These are phyloP conservation scores for Candida michaelii DNA, from an alignment of 805 yeast species.

Conservation along the genomic window DNA sequence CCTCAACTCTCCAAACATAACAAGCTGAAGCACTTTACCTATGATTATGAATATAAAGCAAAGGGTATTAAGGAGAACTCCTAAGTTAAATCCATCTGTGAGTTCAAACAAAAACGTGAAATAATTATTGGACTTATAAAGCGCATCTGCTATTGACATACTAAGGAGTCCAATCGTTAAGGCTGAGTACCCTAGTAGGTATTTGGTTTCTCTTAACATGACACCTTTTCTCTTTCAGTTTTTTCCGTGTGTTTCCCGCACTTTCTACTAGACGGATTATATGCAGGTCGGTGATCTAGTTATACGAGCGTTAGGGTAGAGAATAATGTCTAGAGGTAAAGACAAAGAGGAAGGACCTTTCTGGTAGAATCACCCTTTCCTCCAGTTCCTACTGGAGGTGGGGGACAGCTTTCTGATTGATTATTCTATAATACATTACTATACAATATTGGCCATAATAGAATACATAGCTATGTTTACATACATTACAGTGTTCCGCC, in stretches of 20 bases:
- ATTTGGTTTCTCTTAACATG: constrained; percentile 14
- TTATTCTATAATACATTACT: background rate
- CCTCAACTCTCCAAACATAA: constrained; percentile 74
- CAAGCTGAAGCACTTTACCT: constrained; percentile 45
- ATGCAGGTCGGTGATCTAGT: no score
- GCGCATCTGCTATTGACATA: constrained; percentile 23
- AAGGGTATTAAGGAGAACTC: constrained; percentile 27
- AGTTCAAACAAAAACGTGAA: constrained; percentile 26
- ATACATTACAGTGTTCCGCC: no score
- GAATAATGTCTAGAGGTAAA: no score
- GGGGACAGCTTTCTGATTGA: background rate
- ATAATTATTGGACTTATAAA: constrained; percentile 21
- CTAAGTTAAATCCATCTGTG: constrained; percentile 31
- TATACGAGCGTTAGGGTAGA: no score
- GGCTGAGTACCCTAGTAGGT: constrained; percentile 20
- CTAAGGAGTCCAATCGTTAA: constrained; percentile 21
- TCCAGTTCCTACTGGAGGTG: no score
- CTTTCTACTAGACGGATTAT: no score
- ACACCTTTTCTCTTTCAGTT: no score
- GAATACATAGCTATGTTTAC: no score
- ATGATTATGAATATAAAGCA: constrained; percentile 20
- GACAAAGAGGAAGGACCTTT: no score
- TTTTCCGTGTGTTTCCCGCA: no score
- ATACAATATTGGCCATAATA: constrained; percentile 1
- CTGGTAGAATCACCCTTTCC: no score